These are phyloP conservation scores for Lachancea meyersii DNA, from an alignment of 805 yeast species.

Conservation along the genomic window DNA sequence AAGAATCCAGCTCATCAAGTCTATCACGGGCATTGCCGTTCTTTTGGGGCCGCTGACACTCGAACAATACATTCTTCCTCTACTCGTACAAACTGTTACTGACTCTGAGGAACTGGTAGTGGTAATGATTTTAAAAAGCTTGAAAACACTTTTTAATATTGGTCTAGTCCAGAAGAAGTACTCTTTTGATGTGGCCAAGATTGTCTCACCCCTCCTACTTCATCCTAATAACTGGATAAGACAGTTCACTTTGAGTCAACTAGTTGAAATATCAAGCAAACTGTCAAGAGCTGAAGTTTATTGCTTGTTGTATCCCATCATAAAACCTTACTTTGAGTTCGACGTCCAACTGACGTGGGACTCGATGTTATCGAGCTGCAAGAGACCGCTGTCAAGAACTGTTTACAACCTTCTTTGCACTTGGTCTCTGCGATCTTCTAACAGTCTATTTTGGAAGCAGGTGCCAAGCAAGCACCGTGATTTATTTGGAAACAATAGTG, in stretches of 20 bases:
- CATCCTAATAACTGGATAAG: slow-evolving; percentile 89
- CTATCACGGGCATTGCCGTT: slow-evolving; percentile 68
- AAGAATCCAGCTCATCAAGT: slow-evolving; percentile 62
- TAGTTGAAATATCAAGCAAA: slow-evolving; percentile 56
- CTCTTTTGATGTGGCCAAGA: slow-evolving; percentile 49
- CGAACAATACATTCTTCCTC: slow-evolving; percentile 83
- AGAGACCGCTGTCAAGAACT: slow-evolving; percentile 58
- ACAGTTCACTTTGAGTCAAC: slow-evolving; percentile 55
- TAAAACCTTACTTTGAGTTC: slow-evolving; percentile 68
- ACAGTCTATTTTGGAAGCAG: slow-evolving; percentile 77
- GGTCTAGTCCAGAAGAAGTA: slow-evolving; percentile 49
- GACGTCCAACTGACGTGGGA: slow-evolving; percentile 70
- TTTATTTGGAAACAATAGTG: slow-evolving; percentile 40
- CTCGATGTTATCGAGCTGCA: slow-evolving; percentile 57
- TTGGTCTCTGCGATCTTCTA: slow-evolving; percentile 66
- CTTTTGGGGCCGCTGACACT: slow-evolving; percentile 75
- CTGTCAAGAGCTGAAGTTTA: slow-evolving; percentile 71
- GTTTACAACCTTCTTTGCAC: slow-evolving; percentile 56
- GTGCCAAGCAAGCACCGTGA: slow-evolving; percentile 34
- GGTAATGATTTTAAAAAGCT: slow-evolving; percentile 54
- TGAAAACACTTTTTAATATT: slow-evolving; percentile 49
- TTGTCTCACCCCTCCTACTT: slow-evolving; percentile 51
- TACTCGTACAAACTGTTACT: slow-evolving; percentile 72
- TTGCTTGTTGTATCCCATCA: slow-evolving; percentile 76
- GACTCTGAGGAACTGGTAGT: slow-evolving; percentile 84